phyloP scores from a whole-genome alignment of 306 rosid species.

The Chamaecrista fasciculata region DNA sequence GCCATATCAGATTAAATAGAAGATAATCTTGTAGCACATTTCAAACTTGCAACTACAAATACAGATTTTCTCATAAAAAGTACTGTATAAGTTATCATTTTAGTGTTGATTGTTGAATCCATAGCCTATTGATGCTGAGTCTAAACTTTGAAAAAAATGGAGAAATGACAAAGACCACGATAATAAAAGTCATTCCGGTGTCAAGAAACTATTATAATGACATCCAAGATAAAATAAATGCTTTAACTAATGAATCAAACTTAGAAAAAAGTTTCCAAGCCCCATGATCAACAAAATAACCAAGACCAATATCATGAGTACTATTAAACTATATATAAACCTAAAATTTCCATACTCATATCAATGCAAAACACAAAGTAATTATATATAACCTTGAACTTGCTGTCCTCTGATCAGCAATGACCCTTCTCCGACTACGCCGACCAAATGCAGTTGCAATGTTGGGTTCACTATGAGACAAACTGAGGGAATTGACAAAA shows the following conservation, averaged over 20 bases:
- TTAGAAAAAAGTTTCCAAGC: constrained; percentile 10
- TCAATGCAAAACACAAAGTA: constrained; percentile 33
- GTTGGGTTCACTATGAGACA: constrained; percentile 99
- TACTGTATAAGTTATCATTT: constrained; percentile 3
- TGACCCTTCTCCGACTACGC: constrained; percentile 92
- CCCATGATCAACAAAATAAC: constrained; percentile 14
- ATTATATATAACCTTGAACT: constrained; percentile 84
- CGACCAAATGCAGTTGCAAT: constrained; percentile 94
- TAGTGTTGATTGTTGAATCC: constrained; percentile 8
- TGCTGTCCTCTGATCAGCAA: constrained; percentile 98
- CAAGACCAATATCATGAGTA: constrained; percentile 23
- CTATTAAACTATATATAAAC: constrained; percentile 23
- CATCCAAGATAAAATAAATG: constrained; percentile 12
- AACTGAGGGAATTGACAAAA: constrained; percentile 68
- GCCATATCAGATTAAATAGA: not conserved
- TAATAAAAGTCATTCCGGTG: constrained; percentile 6
- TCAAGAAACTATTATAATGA: constrained; percentile 1
- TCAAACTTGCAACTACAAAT: not conserved
- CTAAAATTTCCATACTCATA: constrained; percentile 25
- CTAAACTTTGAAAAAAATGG: constrained; percentile 16
- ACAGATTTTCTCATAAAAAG: not conserved
- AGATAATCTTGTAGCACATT: not conserved
- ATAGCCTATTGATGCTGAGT: constrained; percentile 2
- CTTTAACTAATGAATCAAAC: constrained; percentile 11
- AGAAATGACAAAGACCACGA: constrained; percentile 16